These are phyloP conservation scores for Polyrhizophydium stewartii DNA, from an alignment of 371 early-diverging fungal genomes.

Conservation along the genomic window DNA sequence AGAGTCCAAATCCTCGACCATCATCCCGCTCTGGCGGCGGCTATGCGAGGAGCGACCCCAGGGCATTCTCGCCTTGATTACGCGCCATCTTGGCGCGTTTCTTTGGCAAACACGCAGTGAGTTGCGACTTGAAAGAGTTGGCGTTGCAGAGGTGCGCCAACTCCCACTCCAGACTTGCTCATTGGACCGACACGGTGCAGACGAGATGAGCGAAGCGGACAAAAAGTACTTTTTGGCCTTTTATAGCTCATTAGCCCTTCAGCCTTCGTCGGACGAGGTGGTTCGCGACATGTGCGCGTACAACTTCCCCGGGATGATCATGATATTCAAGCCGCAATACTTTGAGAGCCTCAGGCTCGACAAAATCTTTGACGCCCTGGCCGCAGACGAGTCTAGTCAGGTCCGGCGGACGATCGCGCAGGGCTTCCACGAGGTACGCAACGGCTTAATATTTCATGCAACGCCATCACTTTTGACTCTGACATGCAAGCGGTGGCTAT, in stretches of 20 bases:
- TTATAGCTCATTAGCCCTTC: slow-evolving; percentile 17
- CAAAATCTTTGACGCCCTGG: slow-evolving; percentile 11
- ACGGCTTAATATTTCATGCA: not conserved
- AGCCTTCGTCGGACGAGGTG: slow-evolving; percentile 9
- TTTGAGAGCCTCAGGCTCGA: slow-evolving; percentile 19
- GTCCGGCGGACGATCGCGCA: slow-evolving; percentile 23
- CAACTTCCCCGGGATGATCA: slow-evolving; percentile 23
- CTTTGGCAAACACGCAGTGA: slow-evolving; percentile 24
- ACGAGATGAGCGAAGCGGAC: slow-evolving; percentile 22
- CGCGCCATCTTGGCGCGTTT: slow-evolving; percentile 27
- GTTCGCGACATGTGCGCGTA: slow-evolving; percentile 26
- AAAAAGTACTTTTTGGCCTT: slow-evolving; percentile 20
- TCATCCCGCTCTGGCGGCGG: slow-evolving; percentile 30
- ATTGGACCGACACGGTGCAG: slow-evolving; percentile 3
- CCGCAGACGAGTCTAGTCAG: slow-evolving; percentile 6
- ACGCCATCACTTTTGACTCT: too few species aligned
- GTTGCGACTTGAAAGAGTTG: not conserved
- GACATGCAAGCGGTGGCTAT: too few species aligned
- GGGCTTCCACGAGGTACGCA: slow-evolving; percentile 27
- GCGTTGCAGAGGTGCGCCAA: too few species aligned
- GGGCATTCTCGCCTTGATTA: slow-evolving; percentile 13
- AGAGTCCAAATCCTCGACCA: not conserved
- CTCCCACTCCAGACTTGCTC: not conserved
- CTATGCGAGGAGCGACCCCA: slow-evolving; percentile 31
- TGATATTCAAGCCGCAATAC: slow-evolving; percentile 8